phyloP scores from a whole-genome alignment of 495 filamentous ascomycete genomes.

The Penicillium diatomitis region DNA sequence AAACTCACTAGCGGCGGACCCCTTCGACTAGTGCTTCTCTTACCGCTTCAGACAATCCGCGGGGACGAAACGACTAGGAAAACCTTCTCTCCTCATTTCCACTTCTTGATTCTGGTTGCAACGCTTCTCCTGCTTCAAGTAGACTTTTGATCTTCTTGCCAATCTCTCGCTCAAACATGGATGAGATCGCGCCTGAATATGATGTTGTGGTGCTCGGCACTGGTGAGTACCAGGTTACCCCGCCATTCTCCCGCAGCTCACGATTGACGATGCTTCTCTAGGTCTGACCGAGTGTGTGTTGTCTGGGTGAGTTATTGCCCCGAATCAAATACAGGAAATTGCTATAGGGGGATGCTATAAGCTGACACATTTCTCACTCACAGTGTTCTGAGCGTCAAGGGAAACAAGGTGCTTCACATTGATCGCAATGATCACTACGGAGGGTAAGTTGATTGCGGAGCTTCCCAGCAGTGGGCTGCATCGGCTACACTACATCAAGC shows the following conservation, averaged over 20 bases:
- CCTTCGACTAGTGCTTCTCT: constrained; percentile 22
- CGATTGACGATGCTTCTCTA: constrained; percentile 34
- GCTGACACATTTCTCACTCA: not conserved
- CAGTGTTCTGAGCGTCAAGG: constrained; percentile 95
- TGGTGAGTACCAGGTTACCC: constrained; percentile 50
- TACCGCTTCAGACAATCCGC: constrained; percentile 26
- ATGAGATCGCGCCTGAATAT: constrained; percentile 94
- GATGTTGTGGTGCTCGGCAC: constrained; percentile 98
- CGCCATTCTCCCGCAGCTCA: constrained; percentile 19
- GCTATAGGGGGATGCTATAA: not conserved
- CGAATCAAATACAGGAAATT: not conserved
- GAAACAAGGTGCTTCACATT: constrained; percentile 97
- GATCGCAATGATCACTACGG: constrained; percentile 99
- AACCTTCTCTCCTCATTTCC: constrained; percentile 11
- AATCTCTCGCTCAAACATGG: constrained; percentile 48
- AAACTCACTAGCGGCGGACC: constrained; percentile 22
- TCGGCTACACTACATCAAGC: not conserved
- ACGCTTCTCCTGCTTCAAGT: constrained; percentile 8
- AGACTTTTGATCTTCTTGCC: not conserved
- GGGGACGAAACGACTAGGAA: constrained; percentile 16
- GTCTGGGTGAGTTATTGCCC: constrained; percentile 61
- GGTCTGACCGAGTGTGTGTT: constrained; percentile 98
- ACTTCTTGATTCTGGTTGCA: constrained; percentile 9
- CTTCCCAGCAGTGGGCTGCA: constrained; percentile 10
- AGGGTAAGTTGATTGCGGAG: constrained; percentile 54